These are phyloP conservation scores for Paecilomyces niveus DNA, from an alignment of 2,329 filamentous ascomycete genomes.

Conservation along the genomic window DNA sequence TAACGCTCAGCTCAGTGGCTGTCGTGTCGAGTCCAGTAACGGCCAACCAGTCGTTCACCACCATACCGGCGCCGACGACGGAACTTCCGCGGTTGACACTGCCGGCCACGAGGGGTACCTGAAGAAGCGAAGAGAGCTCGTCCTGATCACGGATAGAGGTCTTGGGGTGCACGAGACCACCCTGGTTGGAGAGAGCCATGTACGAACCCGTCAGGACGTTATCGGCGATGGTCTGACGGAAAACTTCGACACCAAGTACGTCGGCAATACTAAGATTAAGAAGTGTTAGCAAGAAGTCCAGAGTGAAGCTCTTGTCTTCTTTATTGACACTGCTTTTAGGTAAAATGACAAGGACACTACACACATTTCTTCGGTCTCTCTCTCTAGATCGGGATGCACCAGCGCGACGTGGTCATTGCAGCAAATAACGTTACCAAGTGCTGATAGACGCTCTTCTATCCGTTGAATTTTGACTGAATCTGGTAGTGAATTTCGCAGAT, in stretches of 20 bases:
- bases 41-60: constrained; percentile 96
- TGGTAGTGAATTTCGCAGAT: constrained; percentile 89
- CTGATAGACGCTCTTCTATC: constrained; percentile 93
- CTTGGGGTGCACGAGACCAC: constrained; percentile 94
- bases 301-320: neutral
- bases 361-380: constrained; percentile 91
- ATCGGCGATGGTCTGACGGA: constrained; percentile 84
- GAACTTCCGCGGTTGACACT: constrained; percentile 87
- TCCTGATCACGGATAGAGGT: constrained; percentile 97
- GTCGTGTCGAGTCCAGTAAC: constrained; percentile 91
- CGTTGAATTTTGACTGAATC: constrained; percentile 90
- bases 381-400: constrained; percentile 91
- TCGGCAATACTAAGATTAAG: constrained; percentile 61
- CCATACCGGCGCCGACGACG: constrained; percentile 95
- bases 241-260: constrained; percentile 59
- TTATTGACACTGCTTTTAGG: neutral
- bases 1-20: constrained; percentile 92
- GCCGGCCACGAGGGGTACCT: constrained; percentile 92
- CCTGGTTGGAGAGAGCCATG: constrained; percentile 93
- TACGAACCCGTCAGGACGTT: constrained; percentile 95
- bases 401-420: constrained; percentile 95
- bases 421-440: constrained; percentile 94
- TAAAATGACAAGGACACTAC: constrained; percentile 1
- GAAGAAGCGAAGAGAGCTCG: constrained; percentile 84
- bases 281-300: neutral